phyloP scores from a whole-genome alignment of 805 yeast genomes.

The Clavispora vitiphila region DNA sequence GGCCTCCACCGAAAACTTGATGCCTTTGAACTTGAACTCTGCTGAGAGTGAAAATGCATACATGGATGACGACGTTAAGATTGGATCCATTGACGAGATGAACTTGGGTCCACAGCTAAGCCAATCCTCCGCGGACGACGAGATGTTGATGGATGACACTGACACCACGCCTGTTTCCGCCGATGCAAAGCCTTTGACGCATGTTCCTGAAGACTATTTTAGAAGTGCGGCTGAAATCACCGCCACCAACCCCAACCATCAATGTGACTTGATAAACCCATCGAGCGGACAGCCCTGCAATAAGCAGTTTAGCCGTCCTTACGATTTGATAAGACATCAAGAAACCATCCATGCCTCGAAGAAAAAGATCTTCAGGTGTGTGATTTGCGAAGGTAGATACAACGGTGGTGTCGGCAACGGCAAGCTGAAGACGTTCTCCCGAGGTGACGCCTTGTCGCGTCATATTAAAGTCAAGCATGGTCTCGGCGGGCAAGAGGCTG shows the following conservation, averaged over 20 bases:
- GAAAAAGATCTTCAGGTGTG: slow-evolving; percentile 43
- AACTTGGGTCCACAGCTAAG: background rate
- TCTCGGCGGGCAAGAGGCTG: slow-evolving; percentile 58
- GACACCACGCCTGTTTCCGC: background rate
- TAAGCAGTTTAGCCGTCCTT: slow-evolving; percentile 76
- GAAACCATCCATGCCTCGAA: slow-evolving; percentile 45
- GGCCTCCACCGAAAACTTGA: background rate
- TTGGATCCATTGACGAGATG: slow-evolving; percentile 5
- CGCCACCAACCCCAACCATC: slow-evolving; percentile 41
- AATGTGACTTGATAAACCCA: slow-evolving; percentile 57
- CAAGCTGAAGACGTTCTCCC: slow-evolving; percentile 40
- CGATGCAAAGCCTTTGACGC: background rate
- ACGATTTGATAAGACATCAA: slow-evolving; percentile 43
- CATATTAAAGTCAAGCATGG: slow-evolving; percentile 79
- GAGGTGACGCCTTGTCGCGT: slow-evolving; percentile 44
- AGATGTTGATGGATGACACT: slow-evolving; percentile 1
- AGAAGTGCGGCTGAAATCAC: slow-evolving; percentile 29
- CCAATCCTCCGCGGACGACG: background rate
- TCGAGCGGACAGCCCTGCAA: slow-evolving; percentile 59
- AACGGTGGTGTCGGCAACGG: slow-evolving; percentile 50
- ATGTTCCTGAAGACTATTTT: slow-evolving; percentile 8
- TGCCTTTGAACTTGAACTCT: background rate
- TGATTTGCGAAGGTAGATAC: slow-evolving; percentile 41
- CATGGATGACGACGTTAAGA: slow-evolving; percentile 3
- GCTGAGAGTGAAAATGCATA: slow-evolving; percentile 2